These are phyloP conservation scores for Mycena sp. DNA, from an alignment of 1,284 basidiomycete genomes.

Conservation along the genomic window DNA sequence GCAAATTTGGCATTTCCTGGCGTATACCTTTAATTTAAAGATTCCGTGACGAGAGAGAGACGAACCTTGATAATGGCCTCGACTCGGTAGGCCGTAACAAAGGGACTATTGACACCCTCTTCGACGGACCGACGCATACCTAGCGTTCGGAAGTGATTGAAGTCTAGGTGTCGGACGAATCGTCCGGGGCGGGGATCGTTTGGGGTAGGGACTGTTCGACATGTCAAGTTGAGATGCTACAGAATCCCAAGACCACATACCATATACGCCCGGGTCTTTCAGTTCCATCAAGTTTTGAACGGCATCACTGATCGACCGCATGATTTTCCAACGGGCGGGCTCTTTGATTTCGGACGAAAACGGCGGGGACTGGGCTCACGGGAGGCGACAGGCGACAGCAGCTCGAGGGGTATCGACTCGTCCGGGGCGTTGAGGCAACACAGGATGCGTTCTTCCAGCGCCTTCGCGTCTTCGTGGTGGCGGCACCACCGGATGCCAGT, in stretches of 20 bases:
- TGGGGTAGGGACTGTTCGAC: conserved; percentile 69
- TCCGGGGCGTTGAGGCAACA: conserved; percentile 67
- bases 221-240: conserved; percentile 16
- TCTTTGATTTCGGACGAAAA: conserved; percentile 76
- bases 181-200: conserved; percentile 80
- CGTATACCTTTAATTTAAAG: conserved; percentile 2
- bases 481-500: conserved; percentile 46
- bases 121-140: conserved; percentile 93
- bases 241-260: conserved; percentile 49
- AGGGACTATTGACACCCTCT: conserved; percentile 89
- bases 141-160: conserved; percentile 94
- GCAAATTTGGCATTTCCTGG: conserved; percentile 87
- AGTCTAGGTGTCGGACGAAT: conserved; percentile 83
- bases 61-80: conserved; percentile 83
- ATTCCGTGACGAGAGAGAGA: neutral
- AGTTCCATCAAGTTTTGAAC: conserved; percentile 72
- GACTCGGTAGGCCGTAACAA: conserved; percentile 91
- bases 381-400: conserved; percentile 79
- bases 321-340: conserved; percentile 84
- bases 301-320: conserved; percentile 78
- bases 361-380: conserved; percentile 83
- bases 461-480: conserved; percentile 52
- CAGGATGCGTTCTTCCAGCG: conserved; percentile 69
- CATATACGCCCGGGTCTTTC: conserved; percentile 73
- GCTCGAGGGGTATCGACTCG: conserved; percentile 72